phyloP scores from a whole-genome alignment of 2,329 filamentous ascomycete genomes.

The Penicillium sp. region DNA sequence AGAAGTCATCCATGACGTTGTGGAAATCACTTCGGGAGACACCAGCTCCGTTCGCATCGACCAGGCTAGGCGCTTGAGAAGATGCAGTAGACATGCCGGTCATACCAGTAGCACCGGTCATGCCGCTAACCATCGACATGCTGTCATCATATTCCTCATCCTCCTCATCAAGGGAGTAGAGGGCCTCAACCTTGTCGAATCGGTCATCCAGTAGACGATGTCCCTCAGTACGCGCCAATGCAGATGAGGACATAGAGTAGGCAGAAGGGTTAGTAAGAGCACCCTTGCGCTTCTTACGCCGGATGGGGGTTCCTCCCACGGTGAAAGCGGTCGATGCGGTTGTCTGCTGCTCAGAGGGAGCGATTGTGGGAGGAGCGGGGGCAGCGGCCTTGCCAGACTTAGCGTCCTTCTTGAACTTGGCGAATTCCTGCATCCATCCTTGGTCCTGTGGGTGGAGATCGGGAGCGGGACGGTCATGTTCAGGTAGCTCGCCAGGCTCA shows the following conservation, averaged over 20 bases:
- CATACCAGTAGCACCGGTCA: constrained; percentile 60
- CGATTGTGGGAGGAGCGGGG: constrained; percentile 40
- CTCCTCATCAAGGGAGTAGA: constrained; percentile 69
- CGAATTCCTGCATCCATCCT: constrained; percentile 90
- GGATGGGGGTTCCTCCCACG: constrained; percentile 67
- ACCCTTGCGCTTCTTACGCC: constrained; percentile 92
- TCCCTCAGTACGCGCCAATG: constrained; percentile 84
- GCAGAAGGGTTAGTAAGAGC: constrained; percentile 84
- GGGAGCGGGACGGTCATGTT: constrained; percentile 42
- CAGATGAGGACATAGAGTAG: constrained; percentile 91
- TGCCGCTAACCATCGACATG: constrained; percentile 55
- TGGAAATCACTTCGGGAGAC: constrained; percentile 79
- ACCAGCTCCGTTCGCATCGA: constrained; percentile 42
- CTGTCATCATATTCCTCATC: constrained; percentile 54
- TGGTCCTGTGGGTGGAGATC: constrained; percentile 66
- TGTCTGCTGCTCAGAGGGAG: constrained; percentile 47
- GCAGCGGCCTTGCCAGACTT: constrained; percentile 49
- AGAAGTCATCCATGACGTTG: constrained; percentile 88
- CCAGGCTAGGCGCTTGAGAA: constrained; percentile 65
- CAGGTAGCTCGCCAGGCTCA: constrained; percentile 39
- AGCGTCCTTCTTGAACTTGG: constrained; percentile 85
- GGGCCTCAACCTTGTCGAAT: constrained; percentile 88
- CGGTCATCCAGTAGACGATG: constrained; percentile 82
- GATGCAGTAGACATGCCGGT: constrained; percentile 55
- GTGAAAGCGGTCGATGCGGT: constrained; percentile 51